These are phyloP conservation scores for Penicillium bovifimosum DNA, from an alignment of 495 filamentous ascomycete genomes.

Conservation along the genomic window DNA sequence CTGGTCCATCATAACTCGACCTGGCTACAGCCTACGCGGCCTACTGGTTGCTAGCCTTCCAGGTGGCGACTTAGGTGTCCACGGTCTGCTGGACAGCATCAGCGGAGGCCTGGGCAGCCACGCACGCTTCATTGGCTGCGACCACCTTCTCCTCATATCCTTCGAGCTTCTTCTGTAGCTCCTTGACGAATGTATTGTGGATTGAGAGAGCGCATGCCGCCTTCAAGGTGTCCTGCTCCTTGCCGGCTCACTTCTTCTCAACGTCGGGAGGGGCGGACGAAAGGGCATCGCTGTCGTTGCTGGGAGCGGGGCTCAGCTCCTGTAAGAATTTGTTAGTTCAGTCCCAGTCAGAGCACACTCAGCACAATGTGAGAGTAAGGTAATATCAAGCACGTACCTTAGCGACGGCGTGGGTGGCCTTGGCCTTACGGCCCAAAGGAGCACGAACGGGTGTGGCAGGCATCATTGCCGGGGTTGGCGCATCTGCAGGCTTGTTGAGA, in stretches of 20 bases:
- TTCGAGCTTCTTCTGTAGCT: conserved; percentile 13
- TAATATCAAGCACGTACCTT: neutral
- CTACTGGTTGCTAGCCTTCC: neutral
- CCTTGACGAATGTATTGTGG: conserved; percentile 7
- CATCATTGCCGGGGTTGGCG: neutral
- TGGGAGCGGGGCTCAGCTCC: neutral
- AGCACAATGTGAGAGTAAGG: no score
- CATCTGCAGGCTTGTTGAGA: neutral
- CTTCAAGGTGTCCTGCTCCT: neutral
- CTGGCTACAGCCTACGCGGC: no score
- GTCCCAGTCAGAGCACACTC: neutral
- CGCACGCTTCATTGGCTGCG: conserved; percentile 12
- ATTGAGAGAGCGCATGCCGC: conserved; percentile 12
- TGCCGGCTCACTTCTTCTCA: neutral
- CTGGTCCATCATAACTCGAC: no score
- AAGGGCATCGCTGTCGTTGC: neutral
- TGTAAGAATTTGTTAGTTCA: neutral
- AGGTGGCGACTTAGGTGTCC: conserved; percentile 13
- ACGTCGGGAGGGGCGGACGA: neutral
- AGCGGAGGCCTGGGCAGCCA: conserved; percentile 9
- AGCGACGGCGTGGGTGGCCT: neutral
- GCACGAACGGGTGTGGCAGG: neutral
- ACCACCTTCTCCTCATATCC: conserved; percentile 11
- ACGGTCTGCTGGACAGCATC: conserved; percentile 9
- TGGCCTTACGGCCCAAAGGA: no score